phyloP scores from a whole-genome alignment of 208 protist genomes.

The Willaertia magna region DNA sequence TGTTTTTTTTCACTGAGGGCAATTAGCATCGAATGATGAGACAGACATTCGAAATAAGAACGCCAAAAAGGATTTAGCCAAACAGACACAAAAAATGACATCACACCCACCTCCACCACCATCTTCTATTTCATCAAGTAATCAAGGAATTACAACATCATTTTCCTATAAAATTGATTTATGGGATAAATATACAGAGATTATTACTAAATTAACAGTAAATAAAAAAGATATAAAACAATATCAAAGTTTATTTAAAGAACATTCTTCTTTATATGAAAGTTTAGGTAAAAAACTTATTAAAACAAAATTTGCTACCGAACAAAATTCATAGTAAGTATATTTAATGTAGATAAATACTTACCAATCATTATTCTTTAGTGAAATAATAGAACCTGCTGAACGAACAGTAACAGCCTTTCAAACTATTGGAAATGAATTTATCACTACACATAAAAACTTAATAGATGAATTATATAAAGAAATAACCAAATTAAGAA shows the following conservation, averaged over 20 bases:
- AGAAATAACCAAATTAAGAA: not conserved
- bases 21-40: too few species aligned
- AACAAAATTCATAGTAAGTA: slow-evolving; percentile 9
- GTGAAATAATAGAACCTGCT: not conserved
- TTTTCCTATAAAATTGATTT: not conserved
- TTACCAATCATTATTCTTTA: not conserved
- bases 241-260: not conserved
- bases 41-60: too few species aligned
- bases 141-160: too few species aligned
- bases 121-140: not conserved
- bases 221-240: not conserved
- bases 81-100: too few species aligned
- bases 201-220: not conserved
- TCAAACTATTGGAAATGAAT: not conserved
- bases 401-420: not conserved
- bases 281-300: not conserved
- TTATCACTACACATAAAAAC: not conserved
- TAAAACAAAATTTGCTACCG: not conserved
- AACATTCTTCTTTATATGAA: not conserved
- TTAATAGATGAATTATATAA: not conserved
- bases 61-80: too few species aligned
- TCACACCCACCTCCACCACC: not conserved
- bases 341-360: too few species aligned
- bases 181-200: not conserved
- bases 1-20: too few species aligned